Percentiles rank a stretch among this genome's conserved stretches.
Evolutionary conservation across 331 rosid genomes (phyloP).

Genomic region (Cucumis variabilis): DNA sequence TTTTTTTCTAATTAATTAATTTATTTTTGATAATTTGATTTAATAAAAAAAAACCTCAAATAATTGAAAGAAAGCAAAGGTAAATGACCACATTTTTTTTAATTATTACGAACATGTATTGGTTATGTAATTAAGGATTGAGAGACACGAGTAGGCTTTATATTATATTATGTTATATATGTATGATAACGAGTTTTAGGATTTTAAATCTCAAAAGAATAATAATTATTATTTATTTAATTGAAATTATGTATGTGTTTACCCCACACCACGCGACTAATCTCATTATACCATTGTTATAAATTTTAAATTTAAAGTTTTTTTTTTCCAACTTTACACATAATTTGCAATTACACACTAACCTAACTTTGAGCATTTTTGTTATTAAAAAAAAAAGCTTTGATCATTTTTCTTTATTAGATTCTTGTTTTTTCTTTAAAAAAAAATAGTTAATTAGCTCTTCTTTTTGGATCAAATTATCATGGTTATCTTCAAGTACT

Average conservation of each 20-base stretch:
- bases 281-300: conserved; percentile 8
- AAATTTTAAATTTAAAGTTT: background rate
- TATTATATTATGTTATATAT: too few species aligned
- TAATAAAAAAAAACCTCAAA: too few species aligned
- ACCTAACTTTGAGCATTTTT: conserved; percentile 11
- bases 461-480: background rate
- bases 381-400: background rate
- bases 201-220: background rate
- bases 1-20: too few species aligned
- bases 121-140: too few species aligned
- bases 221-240: background rate
- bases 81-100: too few species aligned
- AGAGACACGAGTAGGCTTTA: too few species aligned
- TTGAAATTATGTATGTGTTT: background rate
- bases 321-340: conserved; percentile 12
- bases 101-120: too few species aligned
- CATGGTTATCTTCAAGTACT: too few species aligned
- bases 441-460: background rate
- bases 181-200: background rate
- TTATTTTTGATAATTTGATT: too few species aligned
- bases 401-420: background rate
- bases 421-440: background rate
- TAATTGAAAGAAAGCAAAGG: too few species aligned
- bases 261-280: conserved; percentile 2
- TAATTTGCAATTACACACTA: conserved; percentile 18